Evolutionary conservation across 306 rosid species (phyloP).

Genomic region (Lagenaria siceraria): DNA sequence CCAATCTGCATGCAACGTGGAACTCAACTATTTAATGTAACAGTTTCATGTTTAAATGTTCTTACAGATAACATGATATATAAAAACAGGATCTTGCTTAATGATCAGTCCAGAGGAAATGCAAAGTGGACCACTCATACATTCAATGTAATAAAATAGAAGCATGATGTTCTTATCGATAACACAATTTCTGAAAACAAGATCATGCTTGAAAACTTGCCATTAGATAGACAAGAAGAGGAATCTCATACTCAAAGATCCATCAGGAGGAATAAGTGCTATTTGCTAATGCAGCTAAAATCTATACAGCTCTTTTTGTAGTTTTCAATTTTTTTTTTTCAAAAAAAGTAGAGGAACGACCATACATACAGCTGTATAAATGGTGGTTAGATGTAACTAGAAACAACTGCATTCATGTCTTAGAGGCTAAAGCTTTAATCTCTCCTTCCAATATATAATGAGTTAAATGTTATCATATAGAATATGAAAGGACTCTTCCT

Average conservation of each 20-base stretch:
- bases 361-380: too few species aligned
- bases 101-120: neutral
- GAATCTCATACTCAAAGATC: neutral
- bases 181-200: neutral
- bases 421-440: too few species aligned
- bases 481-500: too few species aligned
- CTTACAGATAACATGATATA: neutral
- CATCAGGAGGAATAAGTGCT: neutral
- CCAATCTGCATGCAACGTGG: conserved; percentile 36
- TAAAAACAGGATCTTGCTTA: neutral
- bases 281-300: too few species aligned
- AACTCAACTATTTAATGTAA: neutral
- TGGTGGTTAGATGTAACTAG: too few species aligned
- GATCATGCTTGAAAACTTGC: neutral
- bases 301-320: too few species aligned
- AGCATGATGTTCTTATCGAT: neutral
- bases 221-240: neutral
- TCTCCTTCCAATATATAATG: too few species aligned
- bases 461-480: too few species aligned
- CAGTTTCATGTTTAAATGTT: neutral
- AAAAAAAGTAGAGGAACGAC: too few species aligned
- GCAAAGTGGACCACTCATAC: neutral
- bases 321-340: too few species aligned
- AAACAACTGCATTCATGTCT: too few species aligned
- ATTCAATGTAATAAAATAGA: neutral